Evolutionary conservation across 2,329 filamentous ascomycete genomes (phyloP).

Genomic region (Endothia cerciana): DNA sequence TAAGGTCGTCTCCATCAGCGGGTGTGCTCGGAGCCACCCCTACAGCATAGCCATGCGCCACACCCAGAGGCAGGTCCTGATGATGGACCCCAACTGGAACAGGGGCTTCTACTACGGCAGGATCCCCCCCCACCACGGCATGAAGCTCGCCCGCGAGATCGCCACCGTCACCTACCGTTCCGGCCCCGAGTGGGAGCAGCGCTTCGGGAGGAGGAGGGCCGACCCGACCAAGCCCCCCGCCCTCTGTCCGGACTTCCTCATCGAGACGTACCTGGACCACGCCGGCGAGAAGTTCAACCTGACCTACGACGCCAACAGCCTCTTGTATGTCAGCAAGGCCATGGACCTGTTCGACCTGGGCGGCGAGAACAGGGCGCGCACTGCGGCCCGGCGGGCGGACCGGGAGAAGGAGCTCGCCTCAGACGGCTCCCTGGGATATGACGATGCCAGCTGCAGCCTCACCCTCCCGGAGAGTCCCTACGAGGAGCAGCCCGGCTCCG

Average conservation of each 20-base stretch:
- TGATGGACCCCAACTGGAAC: slow-evolving; percentile 99
- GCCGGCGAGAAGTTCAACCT: slow-evolving; percentile 98
- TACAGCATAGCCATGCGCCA: slow-evolving; percentile 99
- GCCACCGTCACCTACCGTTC: slow-evolving; percentile 97
- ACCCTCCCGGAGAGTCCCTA: slow-evolving; percentile 85
- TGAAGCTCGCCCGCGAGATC: slow-evolving; percentile 97
- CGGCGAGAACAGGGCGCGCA: slow-evolving; percentile 66
- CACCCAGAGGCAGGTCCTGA: slow-evolving; percentile 94
- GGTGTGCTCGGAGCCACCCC: slow-evolving; percentile 91
- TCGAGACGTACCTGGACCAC: slow-evolving; percentile 97
- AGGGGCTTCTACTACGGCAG: slow-evolving; percentile 90
- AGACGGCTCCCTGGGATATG: slow-evolving; percentile 46
- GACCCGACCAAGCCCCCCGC: slow-evolving; percentile 87
- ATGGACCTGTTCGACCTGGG: slow-evolving; percentile 99
- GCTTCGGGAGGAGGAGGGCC: slow-evolving; percentile 85
- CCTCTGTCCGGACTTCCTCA: slow-evolving; percentile 94
- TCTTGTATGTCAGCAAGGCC: slow-evolving; percentile 95
- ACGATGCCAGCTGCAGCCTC: slow-evolving; percentile 71
- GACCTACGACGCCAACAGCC: slow-evolving; percentile 93
- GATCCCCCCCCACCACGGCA: slow-evolving; percentile 90
- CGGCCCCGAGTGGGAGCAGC: slow-evolving; percentile 95
- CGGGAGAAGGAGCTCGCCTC: slow-evolving; percentile 62
- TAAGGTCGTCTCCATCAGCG: slow-evolving; percentile 85
- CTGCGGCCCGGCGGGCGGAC: slow-evolving; percentile 63
- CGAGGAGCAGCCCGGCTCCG: slow-evolving; percentile 70